Conservation (phyloP, 1,284 basidiomycete genomes). For the Amylostereum areolatum region DNA sequence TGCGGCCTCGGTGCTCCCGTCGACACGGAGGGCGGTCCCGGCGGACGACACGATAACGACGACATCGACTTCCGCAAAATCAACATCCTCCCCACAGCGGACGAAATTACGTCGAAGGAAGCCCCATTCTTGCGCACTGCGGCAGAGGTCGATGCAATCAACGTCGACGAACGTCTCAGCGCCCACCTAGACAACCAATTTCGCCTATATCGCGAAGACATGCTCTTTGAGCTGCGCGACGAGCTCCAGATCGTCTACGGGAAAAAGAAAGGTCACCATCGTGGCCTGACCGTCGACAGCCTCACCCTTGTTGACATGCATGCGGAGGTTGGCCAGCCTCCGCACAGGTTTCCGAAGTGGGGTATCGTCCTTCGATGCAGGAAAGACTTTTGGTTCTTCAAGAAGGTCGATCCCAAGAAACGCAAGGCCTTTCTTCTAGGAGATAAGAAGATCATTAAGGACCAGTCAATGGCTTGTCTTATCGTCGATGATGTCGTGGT, state of each 20-base stretch:
- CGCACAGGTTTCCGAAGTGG: conserved; percentile 41
- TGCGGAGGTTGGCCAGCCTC: too few species aligned
- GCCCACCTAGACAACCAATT: conserved; percentile 61
- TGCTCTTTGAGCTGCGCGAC: conserved; percentile 58
- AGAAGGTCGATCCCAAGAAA: conserved; percentile 16
- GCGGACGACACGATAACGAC: conserved; percentile 65
- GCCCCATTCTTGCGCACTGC: conserved; percentile 43
- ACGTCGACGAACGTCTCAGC: conserved; percentile 29
- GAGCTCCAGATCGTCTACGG: conserved; percentile 41
- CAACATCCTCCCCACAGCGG: conserved; percentile 51
- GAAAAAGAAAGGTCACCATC: conserved; percentile 39
- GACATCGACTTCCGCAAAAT: conserved; percentile 50
- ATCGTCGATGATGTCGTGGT: conserved; percentile 41
- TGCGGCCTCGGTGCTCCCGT: not conserved
- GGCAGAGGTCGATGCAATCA: conserved; percentile 15
- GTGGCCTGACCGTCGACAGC: conserved; percentile 36
- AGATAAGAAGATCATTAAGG: conserved; percentile 37
- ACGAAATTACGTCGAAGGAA: conserved; percentile 42
- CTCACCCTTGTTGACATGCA: conserved; percentile 31
- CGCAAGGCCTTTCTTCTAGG: conserved; percentile 29
- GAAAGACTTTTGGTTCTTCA: conserved; percentile 37
- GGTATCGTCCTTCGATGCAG: conserved; percentile 38
- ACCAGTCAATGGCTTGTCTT: conserved; percentile 48
- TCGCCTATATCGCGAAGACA: conserved; percentile 58
- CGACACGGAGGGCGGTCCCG: conserved; percentile 26